Conservation (phyloP, 441 rosid genomes). For the Isatis lusitanica region DNA sequence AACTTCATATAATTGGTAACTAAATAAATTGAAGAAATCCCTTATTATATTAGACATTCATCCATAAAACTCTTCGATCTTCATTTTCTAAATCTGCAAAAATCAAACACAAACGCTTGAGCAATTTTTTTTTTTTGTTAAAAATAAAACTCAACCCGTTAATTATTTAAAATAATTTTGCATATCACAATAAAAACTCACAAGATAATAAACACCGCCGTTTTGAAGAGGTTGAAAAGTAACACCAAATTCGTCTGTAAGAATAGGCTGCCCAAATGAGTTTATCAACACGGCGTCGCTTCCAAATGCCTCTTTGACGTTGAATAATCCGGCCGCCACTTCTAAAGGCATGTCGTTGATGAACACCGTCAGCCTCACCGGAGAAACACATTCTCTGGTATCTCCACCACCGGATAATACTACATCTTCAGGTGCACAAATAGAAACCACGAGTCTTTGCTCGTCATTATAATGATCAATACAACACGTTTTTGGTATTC, state of each 20-base stretch:
- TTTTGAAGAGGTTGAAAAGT: conserved; percentile 75
- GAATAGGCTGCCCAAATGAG: conserved; percentile 75
- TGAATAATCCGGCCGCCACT: conserved; percentile 61
- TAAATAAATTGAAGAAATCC: neutral
- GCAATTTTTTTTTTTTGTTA: too few species aligned
- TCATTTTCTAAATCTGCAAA: conserved; percentile 29
- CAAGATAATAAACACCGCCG: conserved; percentile 73
- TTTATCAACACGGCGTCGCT: conserved; percentile 63
- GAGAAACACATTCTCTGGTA: neutral
- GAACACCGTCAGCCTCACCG: conserved; percentile 57
- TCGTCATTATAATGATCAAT: neutral
- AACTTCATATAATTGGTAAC: neutral
- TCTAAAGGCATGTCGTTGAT: conserved; percentile 77
- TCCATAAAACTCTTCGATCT: neutral
- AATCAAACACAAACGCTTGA: neutral
- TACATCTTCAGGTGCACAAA: neutral
- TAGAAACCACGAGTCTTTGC: neutral
- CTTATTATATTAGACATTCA: neutral
- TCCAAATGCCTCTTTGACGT: conserved; percentile 77
- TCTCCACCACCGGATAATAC: neutral
- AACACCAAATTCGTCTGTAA: conserved; percentile 75
- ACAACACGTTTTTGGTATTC: neutral
- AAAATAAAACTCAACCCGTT: neutral
- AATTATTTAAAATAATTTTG: neutral
- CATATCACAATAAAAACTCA: conserved; percentile 9